These are phyloP conservation scores for Backusella luteola DNA, from an alignment of 192 early-diverging fungal species.

Conservation along the genomic window DNA sequence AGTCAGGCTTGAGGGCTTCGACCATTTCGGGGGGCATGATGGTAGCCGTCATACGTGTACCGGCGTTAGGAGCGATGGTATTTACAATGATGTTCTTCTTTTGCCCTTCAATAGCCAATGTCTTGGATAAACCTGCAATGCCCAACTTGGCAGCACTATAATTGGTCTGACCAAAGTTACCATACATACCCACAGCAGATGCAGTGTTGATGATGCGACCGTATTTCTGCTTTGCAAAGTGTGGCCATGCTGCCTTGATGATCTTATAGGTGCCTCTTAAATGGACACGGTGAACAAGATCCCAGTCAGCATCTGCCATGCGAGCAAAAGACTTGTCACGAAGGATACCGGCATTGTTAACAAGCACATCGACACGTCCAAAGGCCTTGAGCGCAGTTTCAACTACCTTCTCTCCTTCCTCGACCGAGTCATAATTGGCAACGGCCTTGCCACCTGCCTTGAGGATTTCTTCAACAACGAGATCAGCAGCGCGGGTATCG, in stretches of 20 bases:
- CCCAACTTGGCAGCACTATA: constrained; percentile 80
- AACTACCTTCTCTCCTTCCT: constrained; percentile 91
- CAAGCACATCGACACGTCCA: constrained; percentile 77
- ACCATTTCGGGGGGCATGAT: constrained; percentile 95
- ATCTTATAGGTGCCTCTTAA: constrained; percentile 92
- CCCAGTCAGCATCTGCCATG: constrained; percentile 95
- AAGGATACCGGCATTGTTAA: constrained; percentile 99
- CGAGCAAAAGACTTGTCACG: constrained; percentile 92
- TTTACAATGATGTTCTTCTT: constrained; percentile 91
- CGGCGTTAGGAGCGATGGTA: constrained; percentile 96
- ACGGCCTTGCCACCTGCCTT: constrained; percentile 85
- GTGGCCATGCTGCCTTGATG: constrained; percentile 93
- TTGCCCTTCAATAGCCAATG: constrained; percentile 89
- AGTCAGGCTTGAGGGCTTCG: constrained; percentile 94
- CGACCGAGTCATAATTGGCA: constrained; percentile 92
- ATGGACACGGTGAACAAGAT: constrained; percentile 87
- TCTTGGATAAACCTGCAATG: constrained; percentile 84
- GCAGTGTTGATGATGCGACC: constrained; percentile 94
- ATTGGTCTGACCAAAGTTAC: constrained; percentile 74
- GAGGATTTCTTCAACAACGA: constrained; percentile 86
- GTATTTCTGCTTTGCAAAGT: constrained; percentile 91
- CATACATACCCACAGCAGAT: constrained; percentile 92
- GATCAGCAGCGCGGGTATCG: constrained; percentile 55
- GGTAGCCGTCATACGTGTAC: constrained; percentile 96
- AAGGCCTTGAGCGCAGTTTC: constrained; percentile 87